Evolutionary conservation across 108 stramenopile species (phyloP), one percentile per base, ranked within the genome.

Genomic region (Aurantiochytrium sp.): DNA sequence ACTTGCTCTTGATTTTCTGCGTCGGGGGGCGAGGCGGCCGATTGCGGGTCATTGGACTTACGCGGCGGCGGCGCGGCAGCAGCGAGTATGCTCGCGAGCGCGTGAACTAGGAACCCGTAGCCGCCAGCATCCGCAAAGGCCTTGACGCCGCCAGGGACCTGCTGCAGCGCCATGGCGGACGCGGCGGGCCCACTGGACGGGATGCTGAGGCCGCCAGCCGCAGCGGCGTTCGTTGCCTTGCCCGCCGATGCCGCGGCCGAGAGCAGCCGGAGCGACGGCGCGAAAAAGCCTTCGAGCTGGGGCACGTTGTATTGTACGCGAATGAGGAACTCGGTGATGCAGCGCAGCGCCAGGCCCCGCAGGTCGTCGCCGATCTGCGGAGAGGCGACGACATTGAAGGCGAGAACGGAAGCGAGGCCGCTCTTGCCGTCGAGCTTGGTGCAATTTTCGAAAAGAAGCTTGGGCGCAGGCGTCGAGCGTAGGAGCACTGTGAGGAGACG

Each of bases 51-150:
- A n/a, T n/a, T n/a, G n/a, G n/a, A n/a, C n/a, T n/a, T n/a, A n/a
- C n/a, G n/a, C n/a, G n/a, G n/a, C n/a, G n/a, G n/a, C n/a, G n/a
- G n/a, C n/a, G n/a, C n/a, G n/a, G n/a, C n/a, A n/a, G 59, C 8
- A 12, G 59, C 1, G 59, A 65, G 59, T 6, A 65, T 65, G 12
- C 42, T 81, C 10, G 42, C 45, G 24, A 81, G 73, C 6, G 73
- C 39, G 45, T 81, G 39, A 12, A 81, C 42, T 8, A 81, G 39
- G 12, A 81, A 41, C 8, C 42, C 12, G 30, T 81, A 81, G 39
- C 73, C 73, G 12, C 73, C 73, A 19, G 45, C 73, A 81, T 48
- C 73, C 6, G 73, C 73, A n/a, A 81, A 81, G 45, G 73, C 73
- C 3, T 65, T 65, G 22, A 65, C 59, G 24, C 59, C 59, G 15